Percentiles rank a stretch among this genome's conserved stretches.
phyloP scores from a whole-genome alignment of 192 early-diverging fungal species.

The Haplosporangium gracile region DNA sequence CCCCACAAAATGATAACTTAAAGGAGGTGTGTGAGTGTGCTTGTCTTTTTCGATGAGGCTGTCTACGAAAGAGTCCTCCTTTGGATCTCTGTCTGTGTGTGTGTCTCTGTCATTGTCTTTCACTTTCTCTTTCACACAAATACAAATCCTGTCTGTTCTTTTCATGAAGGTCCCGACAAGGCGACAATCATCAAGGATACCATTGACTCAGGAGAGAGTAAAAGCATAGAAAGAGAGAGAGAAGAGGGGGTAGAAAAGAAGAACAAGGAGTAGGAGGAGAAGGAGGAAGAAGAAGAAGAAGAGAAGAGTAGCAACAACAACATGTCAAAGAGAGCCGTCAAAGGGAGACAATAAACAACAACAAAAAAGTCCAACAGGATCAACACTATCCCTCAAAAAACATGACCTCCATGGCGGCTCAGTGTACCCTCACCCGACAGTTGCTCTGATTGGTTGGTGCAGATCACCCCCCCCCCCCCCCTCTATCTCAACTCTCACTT shows the following conservation, averaged over 20 bases:
- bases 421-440: not conserved
- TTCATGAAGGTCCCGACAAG: not conserved
- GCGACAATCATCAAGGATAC: not conserved
- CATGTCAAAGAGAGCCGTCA: not conserved
- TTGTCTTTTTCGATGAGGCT: not conserved
- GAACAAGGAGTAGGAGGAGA: not conserved
- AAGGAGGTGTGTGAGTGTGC: not conserved
- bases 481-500: no score
- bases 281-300: not conserved
- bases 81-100: not conserved
- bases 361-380: not conserved
- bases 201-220: not conserved
- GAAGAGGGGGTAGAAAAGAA: not conserved
- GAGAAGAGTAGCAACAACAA: not conserved
- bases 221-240: not conserved
- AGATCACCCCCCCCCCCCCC: not conserved
- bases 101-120: not conserved
- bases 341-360: not conserved
- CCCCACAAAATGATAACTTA: not conserved
- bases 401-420: not conserved
- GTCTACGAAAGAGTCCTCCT: not conserved
- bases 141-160: not conserved
- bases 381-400: not conserved
- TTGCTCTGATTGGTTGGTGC: not conserved
- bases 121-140: not conserved